These are phyloP conservation scores for Debaryomyces maramus DNA, from an alignment of 805 yeast genomes.

Conservation along the genomic window DNA sequence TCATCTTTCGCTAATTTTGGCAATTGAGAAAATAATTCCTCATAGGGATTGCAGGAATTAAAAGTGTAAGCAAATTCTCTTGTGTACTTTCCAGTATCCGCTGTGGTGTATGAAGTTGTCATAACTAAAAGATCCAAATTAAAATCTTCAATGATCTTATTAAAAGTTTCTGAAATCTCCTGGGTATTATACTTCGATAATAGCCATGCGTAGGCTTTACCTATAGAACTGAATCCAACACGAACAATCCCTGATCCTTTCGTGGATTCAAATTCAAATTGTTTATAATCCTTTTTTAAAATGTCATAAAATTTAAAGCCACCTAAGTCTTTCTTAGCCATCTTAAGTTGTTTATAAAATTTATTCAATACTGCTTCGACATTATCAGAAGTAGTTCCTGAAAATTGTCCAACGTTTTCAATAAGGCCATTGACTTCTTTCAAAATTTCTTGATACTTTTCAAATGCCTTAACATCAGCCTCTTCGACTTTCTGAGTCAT, in stretches of 20 bases:
- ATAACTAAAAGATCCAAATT: slow-evolving; percentile 32
- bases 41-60: slow-evolving; percentile 7
- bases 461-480: slow-evolving; percentile 51
- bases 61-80: slow-evolving; percentile 35
- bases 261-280: slow-evolving; percentile 47
- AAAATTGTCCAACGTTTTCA: not conserved
- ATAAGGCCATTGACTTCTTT: not conserved
- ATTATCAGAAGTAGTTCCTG: not conserved
- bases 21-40: slow-evolving; percentile 18
- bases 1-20: slow-evolving; percentile 17
- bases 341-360: slow-evolving; percentile 28
- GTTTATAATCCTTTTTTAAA: slow-evolving; percentile 81
- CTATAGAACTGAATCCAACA: slow-evolving; percentile 79
- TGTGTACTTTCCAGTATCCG: slow-evolving; percentile 30
- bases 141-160: slow-evolving; percentile 17
- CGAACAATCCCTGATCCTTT: slow-evolving; percentile 18
- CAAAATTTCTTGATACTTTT: slow-evolving; percentile 32
- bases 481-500: slow-evolving; percentile 62
- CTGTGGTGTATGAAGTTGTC: slow-evolving; percentile 40
- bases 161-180: slow-evolving; percentile 25
- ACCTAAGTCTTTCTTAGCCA: slow-evolving; percentile 60
- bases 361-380: slow-evolving; percentile 4
- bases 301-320: slow-evolving; percentile 64
- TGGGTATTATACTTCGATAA: slow-evolving; percentile 20
- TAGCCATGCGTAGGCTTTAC: slow-evolving; percentile 61